phyloP scores from a whole-genome alignment of 2,329 filamentous ascomycete genomes.

The Trichocomaceae sp. region DNA sequence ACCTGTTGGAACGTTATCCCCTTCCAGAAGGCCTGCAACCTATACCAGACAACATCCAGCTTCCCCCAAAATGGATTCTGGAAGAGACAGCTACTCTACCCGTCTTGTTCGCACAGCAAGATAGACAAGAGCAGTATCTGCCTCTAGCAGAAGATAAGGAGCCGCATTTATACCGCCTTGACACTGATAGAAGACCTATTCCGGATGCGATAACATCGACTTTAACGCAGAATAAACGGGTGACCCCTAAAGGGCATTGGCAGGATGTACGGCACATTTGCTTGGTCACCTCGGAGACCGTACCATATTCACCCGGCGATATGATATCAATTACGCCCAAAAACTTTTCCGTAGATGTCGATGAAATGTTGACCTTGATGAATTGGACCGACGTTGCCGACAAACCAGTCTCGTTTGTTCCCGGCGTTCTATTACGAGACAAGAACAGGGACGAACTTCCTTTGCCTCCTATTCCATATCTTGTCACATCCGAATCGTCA shows the following conservation, averaged over 20 bases:
- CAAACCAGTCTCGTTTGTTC: constrained; percentile 51
- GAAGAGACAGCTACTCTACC: constrained; percentile 12
- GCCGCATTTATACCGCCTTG: constrained; percentile 21
- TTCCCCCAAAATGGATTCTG: constrained; percentile 68
- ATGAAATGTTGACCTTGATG: constrained; percentile 71
- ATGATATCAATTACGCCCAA: constrained; percentile 77
- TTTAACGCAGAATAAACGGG: constrained; percentile 59
- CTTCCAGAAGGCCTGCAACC: constrained; percentile 60
- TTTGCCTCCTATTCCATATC: constrained; percentile 29
- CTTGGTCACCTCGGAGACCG: constrained; percentile 44
- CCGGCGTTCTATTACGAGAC: constrained; percentile 19
- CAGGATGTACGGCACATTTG: constrained; percentile 85
- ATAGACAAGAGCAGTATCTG: neutral
- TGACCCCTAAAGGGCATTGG: constrained; percentile 75
- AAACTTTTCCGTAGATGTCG: constrained; percentile 76
- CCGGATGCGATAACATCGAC: constrained; percentile 51
- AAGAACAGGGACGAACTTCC: constrained; percentile 19
- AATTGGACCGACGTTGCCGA: constrained; percentile 70
- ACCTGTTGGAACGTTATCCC: constrained; percentile 62
- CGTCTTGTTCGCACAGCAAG: constrained; percentile 2
- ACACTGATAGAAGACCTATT: constrained; percentile 50
- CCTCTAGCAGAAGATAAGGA: neutral
- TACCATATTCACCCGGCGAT: constrained; percentile 64
- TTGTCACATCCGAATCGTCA: constrained; percentile 24
- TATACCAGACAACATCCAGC: constrained; percentile 65